Percentiles rank a stretch among this genome's conserved stretches.
Evolutionary conservation across 2,329 filamentous ascomycete species (phyloP).

Genomic region (Nigrospora osmanthi): DNA sequence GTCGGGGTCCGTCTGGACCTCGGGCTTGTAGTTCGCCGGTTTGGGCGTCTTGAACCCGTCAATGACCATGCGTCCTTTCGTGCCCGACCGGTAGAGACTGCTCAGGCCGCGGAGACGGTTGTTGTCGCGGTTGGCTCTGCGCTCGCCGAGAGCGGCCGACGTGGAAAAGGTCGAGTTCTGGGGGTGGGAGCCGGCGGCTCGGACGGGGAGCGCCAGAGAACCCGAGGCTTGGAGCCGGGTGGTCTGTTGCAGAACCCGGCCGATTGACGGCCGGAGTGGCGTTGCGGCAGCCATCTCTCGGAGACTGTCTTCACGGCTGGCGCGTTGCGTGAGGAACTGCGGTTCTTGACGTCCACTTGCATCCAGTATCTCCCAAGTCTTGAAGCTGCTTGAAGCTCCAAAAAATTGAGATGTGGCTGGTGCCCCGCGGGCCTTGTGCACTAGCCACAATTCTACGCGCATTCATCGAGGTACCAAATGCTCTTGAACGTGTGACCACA

Average conservation of each 20-base stretch:
- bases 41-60: constrained; percentile 64
- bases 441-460: background rate
- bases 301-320: constrained; percentile 3
- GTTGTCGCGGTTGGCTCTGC: constrained; percentile 52
- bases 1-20: constrained; percentile 54
- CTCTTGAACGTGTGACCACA: too few relatives aligned
- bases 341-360: background rate
- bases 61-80: constrained; percentile 66
- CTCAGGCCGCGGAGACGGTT: constrained; percentile 79
- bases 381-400: background rate
- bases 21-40: constrained; percentile 57
- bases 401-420: background rate
- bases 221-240: constrained; percentile 7
- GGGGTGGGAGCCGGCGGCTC: constrained; percentile 1
- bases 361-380: background rate
- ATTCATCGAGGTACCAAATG: too few relatives aligned
- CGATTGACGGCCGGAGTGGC: constrained; percentile 20
- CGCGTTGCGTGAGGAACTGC: background rate
- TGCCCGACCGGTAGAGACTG: constrained; percentile 69
- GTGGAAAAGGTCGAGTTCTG: constrained; percentile 23
- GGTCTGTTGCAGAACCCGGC: constrained; percentile 16
- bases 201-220: constrained; percentile 6
- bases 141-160: constrained; percentile 16
- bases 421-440: background rate
- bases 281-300: constrained; percentile 22